Conservation (phyloP, 495 filamentous ascomycete species). For the Alectoria sarmentosa region DNA sequence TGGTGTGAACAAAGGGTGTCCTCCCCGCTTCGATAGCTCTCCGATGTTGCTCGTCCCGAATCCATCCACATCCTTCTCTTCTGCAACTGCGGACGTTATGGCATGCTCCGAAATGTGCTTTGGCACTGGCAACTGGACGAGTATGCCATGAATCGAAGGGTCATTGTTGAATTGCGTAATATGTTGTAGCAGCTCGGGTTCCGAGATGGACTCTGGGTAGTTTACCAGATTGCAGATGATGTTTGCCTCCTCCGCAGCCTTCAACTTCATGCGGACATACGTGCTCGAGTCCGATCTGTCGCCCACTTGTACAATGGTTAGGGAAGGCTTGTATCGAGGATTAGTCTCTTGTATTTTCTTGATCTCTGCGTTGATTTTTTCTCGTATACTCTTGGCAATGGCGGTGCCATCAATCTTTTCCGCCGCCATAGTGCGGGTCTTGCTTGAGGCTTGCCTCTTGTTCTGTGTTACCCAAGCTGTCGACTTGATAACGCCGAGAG, state of each 20-base stretch:
- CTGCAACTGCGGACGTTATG: slow-evolving; percentile 81
- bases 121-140: slow-evolving; percentile 89
- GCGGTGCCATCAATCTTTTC: slow-evolving; percentile 92
- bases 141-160: slow-evolving; percentile 78
- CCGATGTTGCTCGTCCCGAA: slow-evolving; percentile 92
- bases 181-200: slow-evolving; percentile 76
- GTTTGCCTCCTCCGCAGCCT: slow-evolving; percentile 90
- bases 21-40: slow-evolving; percentile 90
- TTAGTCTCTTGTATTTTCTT: slow-evolving; percentile 70
- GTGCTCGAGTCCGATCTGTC: slow-evolving; percentile 91
- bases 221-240: slow-evolving; percentile 82
- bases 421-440: slow-evolving; percentile 61
- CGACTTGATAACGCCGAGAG: background rate
- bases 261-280: slow-evolving; percentile 99
- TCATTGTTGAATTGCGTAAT: slow-evolving; percentile 83
- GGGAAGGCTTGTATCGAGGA: slow-evolving; percentile 75
- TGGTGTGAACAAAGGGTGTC: slow-evolving; percentile 76
- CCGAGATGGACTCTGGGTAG: slow-evolving; percentile 71
- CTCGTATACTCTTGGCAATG: slow-evolving; percentile 84
- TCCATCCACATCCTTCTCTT: slow-evolving; percentile 96
- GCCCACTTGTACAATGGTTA: slow-evolving; percentile 94
- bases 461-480: background rate
- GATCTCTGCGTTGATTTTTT: slow-evolving; percentile 70
- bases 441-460: slow-evolving; percentile 42
- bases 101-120: slow-evolving; percentile 80